Evolutionary conservation across 2,329 filamentous ascomycete species (phyloP), one percentile per base, ranked within the genome.

Genomic region (Colletotrichum sp.): DNA sequence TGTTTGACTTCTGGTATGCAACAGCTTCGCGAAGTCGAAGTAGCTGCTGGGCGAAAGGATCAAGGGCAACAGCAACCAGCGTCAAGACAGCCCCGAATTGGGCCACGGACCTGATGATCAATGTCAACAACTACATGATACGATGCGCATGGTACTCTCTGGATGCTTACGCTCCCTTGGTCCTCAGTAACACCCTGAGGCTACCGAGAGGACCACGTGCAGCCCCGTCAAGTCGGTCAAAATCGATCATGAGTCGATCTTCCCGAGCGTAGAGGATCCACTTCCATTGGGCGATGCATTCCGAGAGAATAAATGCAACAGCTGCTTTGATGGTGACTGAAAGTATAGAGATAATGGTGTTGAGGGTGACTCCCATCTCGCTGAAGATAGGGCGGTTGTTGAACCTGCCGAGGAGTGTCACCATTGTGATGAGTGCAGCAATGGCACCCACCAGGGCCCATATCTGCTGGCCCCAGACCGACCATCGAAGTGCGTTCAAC

Each of bases 251-350:
- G 1, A 55, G 32, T 1, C 72, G 34, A 0, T 75, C 59, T 49
- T 71, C 61, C 1, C 67, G 15, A 2, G 34, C 52, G 11, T 62
- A 71, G 1, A 75, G 52, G 2, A 75, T 71, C 72, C 72, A 75
- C 32, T 75, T 75, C 72, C 72, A 75, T 34, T 75, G 72, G 2
- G 72, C 67, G 8, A 75, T 36, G 12, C 72, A 71, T 25, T 75
- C 72, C 2, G 72, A 59, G 3, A 75, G 36, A 8, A 62, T 22
- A 4, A 62, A 75, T 1, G 61, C 61, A 2, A 71, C 9, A 1
- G 67, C 44, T 1, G 72, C 67, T 9, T 75, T 75, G 4, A 75
- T 15, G 0, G 61, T 22, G 3, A 75, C 67, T 0, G 72, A 75
- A 22, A 71, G 61, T 0, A 75, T 25, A 6, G 72, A 75, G 1